Base-by-base conservation (phyloP, 2,329 filamentous ascomycete genomes). In the Ambrosiella xylebori region DNA sequence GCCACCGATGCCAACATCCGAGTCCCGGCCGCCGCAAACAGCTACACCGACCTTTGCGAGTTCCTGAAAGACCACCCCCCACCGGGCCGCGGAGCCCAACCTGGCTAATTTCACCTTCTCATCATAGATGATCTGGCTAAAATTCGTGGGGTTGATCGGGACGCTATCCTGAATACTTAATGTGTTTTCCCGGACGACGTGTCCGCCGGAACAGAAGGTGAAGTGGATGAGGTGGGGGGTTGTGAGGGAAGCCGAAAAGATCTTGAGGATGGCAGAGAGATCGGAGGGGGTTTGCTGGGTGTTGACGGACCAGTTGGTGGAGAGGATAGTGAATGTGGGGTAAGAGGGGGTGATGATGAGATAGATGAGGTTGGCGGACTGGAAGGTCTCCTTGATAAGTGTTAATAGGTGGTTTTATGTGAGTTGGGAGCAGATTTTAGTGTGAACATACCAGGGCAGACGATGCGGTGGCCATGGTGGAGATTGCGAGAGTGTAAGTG, bases 41-140 rank as follows among this genome's bases (percentile, higher is more conserved):
- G 69, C 65, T 7, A 74, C 63, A 0, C 67, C 67, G 17, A 70
- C 61, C 6, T 65, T 63, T 15, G 64, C 62, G 6, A 68, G 56
- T 6, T 59, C 44, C 44, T 7, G 59, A 57, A 36, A 65, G 66
- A 1, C 65, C 62, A 7, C 61, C 58, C 59, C 59, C 76, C 75
- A 79, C 4, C 70, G 66, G n/a, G 69, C 68, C 1, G 75, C 76
- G 0, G 71, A 64, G 0, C 74, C 74, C 11, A 78, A 65, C 13
- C 13, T 15, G 12, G 35, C n/a, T n/a, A 39, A n/a, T 15, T 54
- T 40, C 7, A 19, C 39, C n/a, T 37, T 15, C 19, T 17, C 27
- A 53, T 37, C 50, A 36, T 54, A 54, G 19, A 11, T 37, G 13
- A 54, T 54, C 11, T 39, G 35, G 36, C 15, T 13, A 39, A 39